Percentiles rank a stretch among this genome's conserved stretches.
These are phyloP conservation scores for Kalmusia sp. DNA, from an alignment of 2,329 filamentous ascomycete genomes.

Conservation along the genomic window DNA sequence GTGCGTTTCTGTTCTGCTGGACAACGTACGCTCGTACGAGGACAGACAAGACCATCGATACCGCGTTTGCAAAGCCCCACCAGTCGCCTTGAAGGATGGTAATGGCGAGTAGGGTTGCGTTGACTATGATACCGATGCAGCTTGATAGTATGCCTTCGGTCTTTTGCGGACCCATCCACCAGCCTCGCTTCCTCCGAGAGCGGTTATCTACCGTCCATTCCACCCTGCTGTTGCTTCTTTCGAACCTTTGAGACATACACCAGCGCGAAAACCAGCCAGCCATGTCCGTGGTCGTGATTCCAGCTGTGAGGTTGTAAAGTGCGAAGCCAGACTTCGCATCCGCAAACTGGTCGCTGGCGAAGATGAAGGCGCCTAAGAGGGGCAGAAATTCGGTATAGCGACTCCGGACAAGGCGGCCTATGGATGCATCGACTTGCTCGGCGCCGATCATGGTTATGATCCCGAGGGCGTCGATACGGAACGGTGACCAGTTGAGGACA, in stretches of 20 bases:
- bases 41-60: conserved; percentile 4
- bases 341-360: conserved; percentile 25
- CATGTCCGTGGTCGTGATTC: conserved; percentile 23
- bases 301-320: conserved; percentile 29
- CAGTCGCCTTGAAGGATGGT: conserved; percentile 3
- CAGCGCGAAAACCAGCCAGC: conserved; percentile 9
- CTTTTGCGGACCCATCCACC: background rate
- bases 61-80: conserved; percentile 2
- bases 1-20: conserved; percentile 1
- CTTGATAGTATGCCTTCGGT: background rate
- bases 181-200: background rate
- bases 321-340: conserved; percentile 22
- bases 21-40: background rate
- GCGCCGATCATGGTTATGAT: conserved; percentile 30
- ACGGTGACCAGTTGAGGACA: conserved; percentile 2
- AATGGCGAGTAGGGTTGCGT: background rate
- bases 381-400: conserved; percentile 26
- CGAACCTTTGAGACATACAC: background rate
- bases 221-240: background rate
- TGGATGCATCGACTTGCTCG: conserved; percentile 24
- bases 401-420: conserved; percentile 25
- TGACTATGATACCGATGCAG: background rate
- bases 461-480: conserved; percentile 13
- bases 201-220: background rate
- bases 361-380: conserved; percentile 26